A percentile compares a stretch with the other conserved stretches of the same genome.
phyloP scores from a whole-genome alignment of 2,329 filamentous ascomycete genomes.

The Laburnicola sp. region DNA sequence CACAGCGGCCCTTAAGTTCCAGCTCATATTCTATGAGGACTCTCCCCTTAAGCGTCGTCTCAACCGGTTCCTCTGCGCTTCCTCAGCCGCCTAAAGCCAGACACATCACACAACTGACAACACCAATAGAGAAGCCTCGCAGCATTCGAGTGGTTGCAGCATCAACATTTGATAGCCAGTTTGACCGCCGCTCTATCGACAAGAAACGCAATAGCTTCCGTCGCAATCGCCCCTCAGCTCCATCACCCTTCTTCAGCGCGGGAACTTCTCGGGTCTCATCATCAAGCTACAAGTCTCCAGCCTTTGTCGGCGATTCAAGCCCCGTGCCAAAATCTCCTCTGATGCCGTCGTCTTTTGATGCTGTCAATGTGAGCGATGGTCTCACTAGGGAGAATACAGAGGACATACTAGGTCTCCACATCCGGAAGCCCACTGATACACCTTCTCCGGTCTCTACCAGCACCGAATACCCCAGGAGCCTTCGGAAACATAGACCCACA shows the following conservation, averaged over 20 bases:
- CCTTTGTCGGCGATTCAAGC: constrained; percentile 19
- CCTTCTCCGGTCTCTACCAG: constrained; percentile 14
- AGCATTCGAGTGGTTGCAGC: constrained; percentile 47
- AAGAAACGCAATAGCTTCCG: constrained; percentile 50
- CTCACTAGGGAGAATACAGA: constrained; percentile 16
- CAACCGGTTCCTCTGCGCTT: constrained; percentile 44
- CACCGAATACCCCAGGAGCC: constrained; percentile 25
- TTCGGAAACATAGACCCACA: constrained; percentile 25
- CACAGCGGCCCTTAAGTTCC: constrained; percentile 38
- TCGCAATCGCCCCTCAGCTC: constrained; percentile 45
- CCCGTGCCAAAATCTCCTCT: constrained; percentile 11
- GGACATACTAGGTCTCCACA: constrained; percentile 11
- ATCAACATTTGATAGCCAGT: constrained; percentile 38
- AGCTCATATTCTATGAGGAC: constrained; percentile 46
- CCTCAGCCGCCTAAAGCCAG: constrained; percentile 36
- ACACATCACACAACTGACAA: constrained; percentile 31
- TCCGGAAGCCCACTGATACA: constrained; percentile 16
- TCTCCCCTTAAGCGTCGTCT: constrained; percentile 46
- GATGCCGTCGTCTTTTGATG: constrained; percentile 16
- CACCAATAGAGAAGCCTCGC: constrained; percentile 38
- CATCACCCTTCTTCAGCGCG: constrained; percentile 47
- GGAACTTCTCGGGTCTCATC: constrained; percentile 36
- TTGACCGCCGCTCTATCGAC: constrained; percentile 43
- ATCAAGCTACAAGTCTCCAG: constrained; percentile 31
- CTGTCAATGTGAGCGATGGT: constrained; percentile 23